A percentile compares a stretch with the other conserved stretches of the same genome.
These are phyloP conservation scores for Thymus quinquecostatus DNA, from an alignment of 257 asterid genomes.

Conservation along the genomic window DNA sequence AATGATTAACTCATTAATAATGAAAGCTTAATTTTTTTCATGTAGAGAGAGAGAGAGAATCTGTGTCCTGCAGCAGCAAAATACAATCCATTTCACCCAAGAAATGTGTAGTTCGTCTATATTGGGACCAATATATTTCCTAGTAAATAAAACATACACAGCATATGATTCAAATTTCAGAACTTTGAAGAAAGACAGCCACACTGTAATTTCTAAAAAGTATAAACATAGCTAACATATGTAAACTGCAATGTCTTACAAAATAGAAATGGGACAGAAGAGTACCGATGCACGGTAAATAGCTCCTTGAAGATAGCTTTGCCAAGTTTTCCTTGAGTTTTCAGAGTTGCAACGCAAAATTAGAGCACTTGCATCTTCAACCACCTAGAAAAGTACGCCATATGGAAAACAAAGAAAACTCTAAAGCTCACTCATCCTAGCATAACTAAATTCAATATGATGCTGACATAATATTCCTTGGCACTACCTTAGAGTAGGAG, in stretches of 20 bases:
- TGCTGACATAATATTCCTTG: constrained; percentile 16
- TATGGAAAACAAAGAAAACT: constrained; percentile 27
- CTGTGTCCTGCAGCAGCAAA: too few relatives aligned
- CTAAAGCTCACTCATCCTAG: constrained; percentile 28
- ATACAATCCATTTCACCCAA: too few relatives aligned
- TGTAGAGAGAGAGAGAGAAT: background rate
- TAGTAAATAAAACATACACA: too few relatives aligned
- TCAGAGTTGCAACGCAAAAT: constrained; percentile 82
- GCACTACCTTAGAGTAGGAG: constrained; percentile 60
- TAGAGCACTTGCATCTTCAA: constrained; percentile 81
- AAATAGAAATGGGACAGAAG: constrained; percentile 12
- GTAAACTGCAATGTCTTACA: background rate
- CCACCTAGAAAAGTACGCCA: constrained; percentile 49
- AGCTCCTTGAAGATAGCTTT: constrained; percentile 80
- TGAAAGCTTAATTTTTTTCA: background rate
- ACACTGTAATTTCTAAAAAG: constrained; percentile 10
- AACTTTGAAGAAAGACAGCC: constrained; percentile 19
- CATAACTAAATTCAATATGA: constrained; percentile 15
- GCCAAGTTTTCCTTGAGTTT: constrained; percentile 74
- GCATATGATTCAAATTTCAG: background rate
- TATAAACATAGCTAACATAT: constrained; percentile 11
- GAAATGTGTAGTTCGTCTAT: too few relatives aligned
- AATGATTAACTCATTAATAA: background rate
- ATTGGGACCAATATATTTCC: too few relatives aligned
- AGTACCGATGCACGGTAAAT: constrained; percentile 92